Conservation (phyloP, 108 stramenopile species). For the Halocafeteria seosinensis region DNA sequence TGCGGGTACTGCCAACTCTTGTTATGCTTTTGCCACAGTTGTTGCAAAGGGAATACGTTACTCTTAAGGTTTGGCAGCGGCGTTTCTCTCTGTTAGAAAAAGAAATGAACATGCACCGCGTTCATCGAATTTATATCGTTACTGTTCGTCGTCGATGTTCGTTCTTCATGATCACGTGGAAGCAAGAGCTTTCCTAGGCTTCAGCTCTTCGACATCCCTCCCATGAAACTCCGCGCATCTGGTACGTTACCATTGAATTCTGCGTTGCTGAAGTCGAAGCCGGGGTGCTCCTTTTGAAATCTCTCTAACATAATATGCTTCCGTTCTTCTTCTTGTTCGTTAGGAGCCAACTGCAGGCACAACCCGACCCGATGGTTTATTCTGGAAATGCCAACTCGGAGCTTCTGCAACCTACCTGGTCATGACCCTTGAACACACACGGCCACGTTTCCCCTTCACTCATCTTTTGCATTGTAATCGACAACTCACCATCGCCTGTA, state of each 20-base stretch:
- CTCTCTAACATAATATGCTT: constrained; percentile 74
- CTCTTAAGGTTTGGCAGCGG: too few species aligned
- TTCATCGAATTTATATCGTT: too few species aligned
- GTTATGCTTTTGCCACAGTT: too few species aligned
- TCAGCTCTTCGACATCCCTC: constrained; percentile 46
- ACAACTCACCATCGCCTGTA: constrained; percentile 49
- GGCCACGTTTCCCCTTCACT: constrained; percentile 51
- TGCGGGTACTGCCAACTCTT: too few species aligned
- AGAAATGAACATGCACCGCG: too few species aligned
- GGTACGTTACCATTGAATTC: constrained; percentile 84
- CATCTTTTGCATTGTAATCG: constrained; percentile 47
- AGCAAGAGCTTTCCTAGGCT: too few species aligned
- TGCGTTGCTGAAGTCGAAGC: constrained; percentile 88
- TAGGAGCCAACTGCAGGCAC: constrained; percentile 33
- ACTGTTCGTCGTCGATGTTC: too few species aligned
- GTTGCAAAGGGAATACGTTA: too few species aligned
- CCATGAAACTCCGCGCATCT: constrained; percentile 84
- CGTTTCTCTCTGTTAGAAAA: too few species aligned
- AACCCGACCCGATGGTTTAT: too few species aligned
- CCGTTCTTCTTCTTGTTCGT: constrained; percentile 56
- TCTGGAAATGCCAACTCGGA: not conserved
- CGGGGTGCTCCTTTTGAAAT: constrained; percentile 79
- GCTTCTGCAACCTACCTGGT: not conserved
- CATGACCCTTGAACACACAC: constrained; percentile 8
- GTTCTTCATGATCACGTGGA: too few species aligned